phyloP scores from a whole-genome alignment of 1,284 basidiomycete genomes.

The Lignosus rhinocerotis region DNA sequence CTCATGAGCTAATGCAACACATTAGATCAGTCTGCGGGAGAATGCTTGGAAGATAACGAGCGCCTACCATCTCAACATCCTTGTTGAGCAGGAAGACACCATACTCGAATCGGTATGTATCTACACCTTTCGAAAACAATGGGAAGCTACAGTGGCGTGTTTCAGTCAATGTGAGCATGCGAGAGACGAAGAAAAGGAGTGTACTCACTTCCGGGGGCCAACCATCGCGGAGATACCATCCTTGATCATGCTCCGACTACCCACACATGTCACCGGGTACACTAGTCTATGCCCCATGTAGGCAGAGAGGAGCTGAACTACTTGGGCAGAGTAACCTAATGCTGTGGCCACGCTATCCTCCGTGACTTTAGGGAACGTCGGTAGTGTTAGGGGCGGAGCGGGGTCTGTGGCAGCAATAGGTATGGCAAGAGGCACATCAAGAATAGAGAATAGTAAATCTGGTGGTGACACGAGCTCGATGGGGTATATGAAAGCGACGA shows the following conservation, averaged over 20 bases:
- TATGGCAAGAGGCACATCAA: constrained; percentile 83
- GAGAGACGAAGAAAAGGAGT: neutral
- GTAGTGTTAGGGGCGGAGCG: constrained; percentile 77
- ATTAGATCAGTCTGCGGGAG: constrained; percentile 12
- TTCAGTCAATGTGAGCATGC: constrained; percentile 19
- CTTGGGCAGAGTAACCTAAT: constrained; percentile 84
- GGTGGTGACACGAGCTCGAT: constrained; percentile 82
- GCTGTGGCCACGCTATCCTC: constrained; percentile 86
- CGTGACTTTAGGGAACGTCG: constrained; percentile 68
- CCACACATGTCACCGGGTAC: constrained; percentile 88
- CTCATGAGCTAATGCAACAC: constrained; percentile 75
- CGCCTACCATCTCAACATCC: constrained; percentile 87
- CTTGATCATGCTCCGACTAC: constrained; percentile 84
- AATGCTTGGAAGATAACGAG: constrained; percentile 8
- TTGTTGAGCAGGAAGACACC: constrained; percentile 97
- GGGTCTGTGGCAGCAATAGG: constrained; percentile 76
- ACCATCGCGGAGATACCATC: constrained; percentile 94
- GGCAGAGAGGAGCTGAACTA: constrained; percentile 78
- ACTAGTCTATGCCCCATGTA: constrained; percentile 78
- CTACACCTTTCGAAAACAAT: constrained; percentile 91
- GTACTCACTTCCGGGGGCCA: constrained; percentile 83
- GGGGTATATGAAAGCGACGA: constrained; percentile 81
- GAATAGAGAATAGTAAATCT: constrained; percentile 83
- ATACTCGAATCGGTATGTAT: constrained; percentile 97
- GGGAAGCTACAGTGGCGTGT: constrained; percentile 71